Conservation (phyloP, 305 asterid species). For the Fraxinus angustifolia region DNA sequence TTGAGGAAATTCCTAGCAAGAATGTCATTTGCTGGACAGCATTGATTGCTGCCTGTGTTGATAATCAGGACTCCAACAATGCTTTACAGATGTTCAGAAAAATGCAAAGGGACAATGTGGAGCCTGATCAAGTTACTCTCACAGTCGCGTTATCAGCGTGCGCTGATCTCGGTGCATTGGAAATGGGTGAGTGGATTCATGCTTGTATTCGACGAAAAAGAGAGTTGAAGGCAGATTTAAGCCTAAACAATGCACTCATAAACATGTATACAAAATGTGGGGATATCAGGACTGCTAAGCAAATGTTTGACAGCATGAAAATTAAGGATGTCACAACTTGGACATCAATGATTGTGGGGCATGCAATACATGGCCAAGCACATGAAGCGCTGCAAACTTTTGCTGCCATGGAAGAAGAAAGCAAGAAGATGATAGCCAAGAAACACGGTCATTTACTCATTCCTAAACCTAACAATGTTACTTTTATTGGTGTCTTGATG, state of each 20-base stretch:
- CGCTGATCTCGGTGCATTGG: slow-evolving; percentile 40
- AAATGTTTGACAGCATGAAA: slow-evolving; percentile 4
- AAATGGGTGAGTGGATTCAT: slow-evolving; percentile 39
- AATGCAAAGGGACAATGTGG: slow-evolving; percentile 32
- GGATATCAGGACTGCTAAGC: slow-evolving; percentile 7
- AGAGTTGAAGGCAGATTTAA: slow-evolving; percentile 5
- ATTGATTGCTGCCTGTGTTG: slow-evolving; percentile 36
- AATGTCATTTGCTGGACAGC: slow-evolving; percentile 36
- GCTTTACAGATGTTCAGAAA: slow-evolving; percentile 27
- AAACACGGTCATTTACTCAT: background rate
- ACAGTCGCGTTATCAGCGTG: slow-evolving; percentile 33
- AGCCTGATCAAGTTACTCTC: slow-evolving; percentile 39
- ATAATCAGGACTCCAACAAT: slow-evolving; percentile 21
- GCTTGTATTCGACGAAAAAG: slow-evolving; percentile 24
- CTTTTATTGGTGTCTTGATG: background rate
- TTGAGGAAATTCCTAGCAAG: slow-evolving; percentile 15
- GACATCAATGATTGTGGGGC: slow-evolving; percentile 11
- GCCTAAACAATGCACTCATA: slow-evolving; percentile 20
- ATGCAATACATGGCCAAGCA: slow-evolving; percentile 12
- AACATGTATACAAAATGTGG: slow-evolving; percentile 26
- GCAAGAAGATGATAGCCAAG: background rate
- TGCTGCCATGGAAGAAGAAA: slow-evolving; percentile 11
- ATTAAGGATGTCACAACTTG: slow-evolving; percentile 14
- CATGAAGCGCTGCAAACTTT: slow-evolving; percentile 3
- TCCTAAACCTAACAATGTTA: slow-evolving; percentile 1